Conservation (phyloP, 2,329 filamentous ascomycete species). For the Alternaria sp. region DNA sequence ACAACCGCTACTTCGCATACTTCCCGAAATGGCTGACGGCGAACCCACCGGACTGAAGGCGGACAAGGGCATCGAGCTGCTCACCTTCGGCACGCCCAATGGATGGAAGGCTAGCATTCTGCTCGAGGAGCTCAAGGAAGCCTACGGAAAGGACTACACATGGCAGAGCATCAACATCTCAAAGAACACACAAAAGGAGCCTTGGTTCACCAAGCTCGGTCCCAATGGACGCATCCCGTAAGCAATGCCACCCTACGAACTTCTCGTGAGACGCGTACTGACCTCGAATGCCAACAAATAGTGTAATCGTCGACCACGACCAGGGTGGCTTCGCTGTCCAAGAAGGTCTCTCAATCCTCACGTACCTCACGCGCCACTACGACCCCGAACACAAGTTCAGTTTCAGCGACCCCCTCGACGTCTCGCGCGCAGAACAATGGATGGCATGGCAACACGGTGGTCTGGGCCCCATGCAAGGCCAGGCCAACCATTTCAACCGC, state of each 20-base stretch:
- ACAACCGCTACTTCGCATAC: constrained; percentile 17
- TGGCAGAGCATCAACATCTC: constrained; percentile 63
- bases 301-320: constrained; percentile 69
- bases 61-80: constrained; percentile 68
- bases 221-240: constrained; percentile 70
- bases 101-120: constrained; percentile 65
- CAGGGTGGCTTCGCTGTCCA: constrained; percentile 61
- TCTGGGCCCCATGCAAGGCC: constrained; percentile 53
- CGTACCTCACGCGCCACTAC: constrained; percentile 55
- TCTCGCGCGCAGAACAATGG: constrained; percentile 64
- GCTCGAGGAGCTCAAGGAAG: constrained; percentile 70
- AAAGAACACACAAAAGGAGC: constrained; percentile 70
- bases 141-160: constrained; percentile 66
- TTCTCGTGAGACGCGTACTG: neutral
- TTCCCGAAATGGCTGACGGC: constrained; percentile 36
- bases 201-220: constrained; percentile 68
- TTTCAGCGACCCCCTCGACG: constrained; percentile 56
- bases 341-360: constrained; percentile 53
- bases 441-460: constrained; percentile 64
- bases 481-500: constrained; percentile 51
- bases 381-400: constrained; percentile 56
- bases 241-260: neutral
- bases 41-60: constrained; percentile 65
- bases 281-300: neutral
- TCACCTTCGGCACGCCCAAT: constrained; percentile 61